Evolutionary conservation across 345 rosid genomes (phyloP).

Genomic region (Sapria himalayana): DNA sequence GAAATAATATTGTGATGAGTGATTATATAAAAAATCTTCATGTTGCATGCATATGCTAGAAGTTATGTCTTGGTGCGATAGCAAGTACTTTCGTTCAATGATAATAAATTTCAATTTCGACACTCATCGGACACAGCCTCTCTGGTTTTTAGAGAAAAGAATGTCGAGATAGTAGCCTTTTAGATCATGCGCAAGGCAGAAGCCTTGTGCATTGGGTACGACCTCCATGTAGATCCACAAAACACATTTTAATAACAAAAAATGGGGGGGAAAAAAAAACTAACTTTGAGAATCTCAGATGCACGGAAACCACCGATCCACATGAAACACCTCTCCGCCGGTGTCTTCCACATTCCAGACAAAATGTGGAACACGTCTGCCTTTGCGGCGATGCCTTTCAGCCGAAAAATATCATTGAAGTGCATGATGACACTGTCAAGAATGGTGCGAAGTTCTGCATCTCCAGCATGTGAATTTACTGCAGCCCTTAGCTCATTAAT

Average conservation of each 20-base stretch:
- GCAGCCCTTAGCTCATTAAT: conserved; percentile 73
- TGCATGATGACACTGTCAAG: conserved; percentile 47
- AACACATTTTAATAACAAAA: not conserved
- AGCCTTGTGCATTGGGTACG: too few relatives aligned
- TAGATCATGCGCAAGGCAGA: too few relatives aligned
- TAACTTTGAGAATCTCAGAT: conserved; percentile 77
- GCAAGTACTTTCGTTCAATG: too few relatives aligned
- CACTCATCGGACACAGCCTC: too few relatives aligned
- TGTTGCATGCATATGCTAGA: too few relatives aligned
- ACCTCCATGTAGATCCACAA: too few relatives aligned
- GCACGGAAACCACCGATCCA: conserved; percentile 97
- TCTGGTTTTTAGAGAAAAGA: too few relatives aligned
- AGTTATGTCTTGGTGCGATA: too few relatives aligned
- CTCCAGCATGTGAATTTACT: conserved; percentile 75
- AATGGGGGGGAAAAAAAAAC: conserved; percentile 1
- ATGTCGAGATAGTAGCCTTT: too few relatives aligned
- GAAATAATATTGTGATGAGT: too few relatives aligned
- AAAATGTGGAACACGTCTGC: conserved; percentile 82
- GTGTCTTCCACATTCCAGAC: conserved; percentile 98
- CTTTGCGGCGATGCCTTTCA: conserved; percentile 68
- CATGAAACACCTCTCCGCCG: conserved; percentile 84
- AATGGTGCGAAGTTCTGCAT: conserved; percentile 57
- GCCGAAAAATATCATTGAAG: conserved; percentile 57
- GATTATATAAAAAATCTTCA: too few relatives aligned
- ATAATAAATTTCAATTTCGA: too few relatives aligned